Evolutionary conservation across 495 filamentous ascomycete genomes (phyloP).

Genomic region (Penicillium cinerascens): DNA sequence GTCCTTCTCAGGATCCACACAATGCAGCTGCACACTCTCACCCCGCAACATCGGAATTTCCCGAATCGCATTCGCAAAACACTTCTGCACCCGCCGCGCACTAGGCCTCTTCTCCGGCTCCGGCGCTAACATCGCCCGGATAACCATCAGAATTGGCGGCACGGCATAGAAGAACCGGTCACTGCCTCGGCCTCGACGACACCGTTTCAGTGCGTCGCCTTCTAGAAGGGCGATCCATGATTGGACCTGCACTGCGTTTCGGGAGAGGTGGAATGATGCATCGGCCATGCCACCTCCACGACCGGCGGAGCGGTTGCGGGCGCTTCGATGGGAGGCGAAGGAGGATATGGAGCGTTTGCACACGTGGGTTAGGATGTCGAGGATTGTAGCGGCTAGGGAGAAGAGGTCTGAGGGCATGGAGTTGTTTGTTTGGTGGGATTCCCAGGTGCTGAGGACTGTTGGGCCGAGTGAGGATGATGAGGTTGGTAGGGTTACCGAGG

Average conservation of each 20-base stretch:
- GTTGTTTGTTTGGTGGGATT: slow-evolving; percentile 32
- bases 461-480: slow-evolving; percentile 1
- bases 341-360: slow-evolving; percentile 67
- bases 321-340: slow-evolving; percentile 69
- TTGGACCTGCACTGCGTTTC: slow-evolving; percentile 70
- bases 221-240: slow-evolving; percentile 71
- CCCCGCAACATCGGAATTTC: slow-evolving; percentile 4
- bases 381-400: slow-evolving; percentile 40
- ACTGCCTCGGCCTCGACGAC: slow-evolving; percentile 32
- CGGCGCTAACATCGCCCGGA: slow-evolving; percentile 43
- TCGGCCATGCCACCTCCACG: slow-evolving; percentile 69
- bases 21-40: slow-evolving; percentile 11
- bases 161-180: slow-evolving; percentile 45
- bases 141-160: slow-evolving; percentile 37
- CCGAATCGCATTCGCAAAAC: slow-evolving; percentile 17
- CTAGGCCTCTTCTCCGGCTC: slow-evolving; percentile 36
- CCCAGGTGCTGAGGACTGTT: slow-evolving; percentile 42
- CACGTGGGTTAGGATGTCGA: slow-evolving; percentile 78
- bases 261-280: slow-evolving; percentile 69
- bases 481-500: slow-evolving; percentile 1
- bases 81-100: slow-evolving; percentile 29
- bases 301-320: slow-evolving; percentile 64
- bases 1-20: not conserved
- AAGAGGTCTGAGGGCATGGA: slow-evolving; percentile 38
- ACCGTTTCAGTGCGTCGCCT: slow-evolving; percentile 59